A percentile compares a stretch with the other conserved stretches of the same genome.
phyloP scores from a whole-genome alignment of 108 stramenopile species.

The Stephanodiscus triporus region DNA sequence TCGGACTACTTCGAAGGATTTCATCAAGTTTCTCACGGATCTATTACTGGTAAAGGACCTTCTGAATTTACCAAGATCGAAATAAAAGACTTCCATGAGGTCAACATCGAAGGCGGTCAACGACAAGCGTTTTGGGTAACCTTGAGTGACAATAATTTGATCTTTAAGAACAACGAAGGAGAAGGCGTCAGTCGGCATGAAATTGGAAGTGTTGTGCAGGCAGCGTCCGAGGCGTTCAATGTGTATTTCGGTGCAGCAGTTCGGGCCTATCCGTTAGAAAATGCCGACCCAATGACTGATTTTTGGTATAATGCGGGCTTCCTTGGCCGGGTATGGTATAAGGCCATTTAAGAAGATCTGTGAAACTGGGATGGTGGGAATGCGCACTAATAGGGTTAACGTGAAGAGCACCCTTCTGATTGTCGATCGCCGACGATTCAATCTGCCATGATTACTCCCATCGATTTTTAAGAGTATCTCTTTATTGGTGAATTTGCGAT shows the following conservation, averaged over 20 bases:
- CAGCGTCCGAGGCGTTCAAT: not conserved
- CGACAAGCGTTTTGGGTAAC: constrained; percentile 12
- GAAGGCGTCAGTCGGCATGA: constrained; percentile 4
- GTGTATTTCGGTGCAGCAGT: constrained; percentile 12
- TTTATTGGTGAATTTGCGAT: too few relatives aligned
- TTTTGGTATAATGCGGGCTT: constrained; percentile 11
- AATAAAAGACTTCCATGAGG: constrained; percentile 4
- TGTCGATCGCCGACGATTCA: too few relatives aligned
- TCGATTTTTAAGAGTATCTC: too few relatives aligned
- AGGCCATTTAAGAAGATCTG: too few relatives aligned
- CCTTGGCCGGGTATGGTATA: constrained; percentile 16
- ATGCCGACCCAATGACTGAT: constrained; percentile 15
- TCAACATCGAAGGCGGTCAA: not conserved
- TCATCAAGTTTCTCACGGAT: constrained; percentile 11
- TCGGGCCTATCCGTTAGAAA: constrained; percentile 5
- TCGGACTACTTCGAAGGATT: constrained; percentile 11
- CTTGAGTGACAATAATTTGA: not conserved
- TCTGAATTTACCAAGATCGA: constrained; percentile 1
- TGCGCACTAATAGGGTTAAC: too few relatives aligned
- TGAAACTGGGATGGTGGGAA: too few relatives aligned
- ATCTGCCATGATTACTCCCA: too few relatives aligned
- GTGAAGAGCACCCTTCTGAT: too few relatives aligned
- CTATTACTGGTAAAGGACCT: constrained; percentile 3
- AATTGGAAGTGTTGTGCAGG: constrained; percentile 3
- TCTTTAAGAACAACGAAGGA: not conserved